Evolutionary conservation across 2,329 filamentous ascomycete genomes (phyloP).

Genomic region (Colletotrichum sp.): DNA sequence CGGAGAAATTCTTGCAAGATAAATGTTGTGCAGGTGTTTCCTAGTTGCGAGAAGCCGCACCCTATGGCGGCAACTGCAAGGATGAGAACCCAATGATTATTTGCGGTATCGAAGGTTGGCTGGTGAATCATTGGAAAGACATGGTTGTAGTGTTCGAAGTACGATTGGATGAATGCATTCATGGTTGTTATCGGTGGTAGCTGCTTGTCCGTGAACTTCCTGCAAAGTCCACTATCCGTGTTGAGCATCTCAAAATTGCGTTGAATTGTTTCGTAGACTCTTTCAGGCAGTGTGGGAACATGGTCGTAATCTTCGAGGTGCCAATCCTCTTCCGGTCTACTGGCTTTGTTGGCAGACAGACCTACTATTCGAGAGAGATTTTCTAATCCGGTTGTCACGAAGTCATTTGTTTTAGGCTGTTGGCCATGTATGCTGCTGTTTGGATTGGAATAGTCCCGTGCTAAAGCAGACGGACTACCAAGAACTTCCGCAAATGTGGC

Average conservation of each 20-base stretch:
- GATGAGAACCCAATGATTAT: background rate
- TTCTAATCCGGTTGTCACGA: background rate
- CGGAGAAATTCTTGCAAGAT: background rate
- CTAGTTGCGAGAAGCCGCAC: background rate
- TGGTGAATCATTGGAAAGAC: background rate
- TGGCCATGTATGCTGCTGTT: background rate
- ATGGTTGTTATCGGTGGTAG: background rate
- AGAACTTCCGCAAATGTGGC: background rate
- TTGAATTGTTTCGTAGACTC: fast-evolving
- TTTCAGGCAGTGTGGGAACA: background rate
- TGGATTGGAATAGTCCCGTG: background rate
- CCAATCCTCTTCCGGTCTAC: background rate
- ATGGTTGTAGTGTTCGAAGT: background rate
- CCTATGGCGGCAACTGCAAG: background rate
- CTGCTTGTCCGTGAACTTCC: background rate
- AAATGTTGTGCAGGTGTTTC: background rate
- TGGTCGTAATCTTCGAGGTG: background rate
- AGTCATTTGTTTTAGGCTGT: background rate
- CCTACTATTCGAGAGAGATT: background rate
- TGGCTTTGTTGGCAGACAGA: background rate
- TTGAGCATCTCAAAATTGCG: background rate
- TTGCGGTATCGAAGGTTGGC: background rate
- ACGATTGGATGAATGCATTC: background rate
- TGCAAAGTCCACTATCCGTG: background rate
- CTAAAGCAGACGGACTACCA: background rate